Conservation (phyloP, 768 basidiomycete genomes). For the Tylopilus plumbeoviolaceoides region DNA sequence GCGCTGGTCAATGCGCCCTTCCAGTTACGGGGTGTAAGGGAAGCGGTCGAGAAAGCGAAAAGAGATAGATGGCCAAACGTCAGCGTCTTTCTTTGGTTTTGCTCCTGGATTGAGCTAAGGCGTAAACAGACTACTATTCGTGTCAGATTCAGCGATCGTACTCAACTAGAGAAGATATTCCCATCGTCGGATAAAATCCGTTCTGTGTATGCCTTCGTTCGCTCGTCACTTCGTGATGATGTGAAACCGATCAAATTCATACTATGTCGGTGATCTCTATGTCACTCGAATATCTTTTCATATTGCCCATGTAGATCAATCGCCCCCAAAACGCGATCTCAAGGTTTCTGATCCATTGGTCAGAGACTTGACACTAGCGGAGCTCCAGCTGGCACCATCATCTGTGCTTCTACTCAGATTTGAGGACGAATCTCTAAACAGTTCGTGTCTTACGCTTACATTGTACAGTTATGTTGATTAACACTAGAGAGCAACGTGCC, state of each 20-base stretch:
- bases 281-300: neutral
- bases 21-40: constrained; percentile 58
- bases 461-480: neutral
- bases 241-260: constrained; percentile 78
- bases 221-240: constrained; percentile 65
- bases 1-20: constrained; percentile 69
- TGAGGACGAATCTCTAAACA: constrained; percentile 65
- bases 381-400: constrained; percentile 76
- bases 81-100: neutral
- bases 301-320: constrained; percentile 53
- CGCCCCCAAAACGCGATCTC: constrained; percentile 77
- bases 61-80: constrained; percentile 73
- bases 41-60: constrained; percentile 57
- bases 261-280: constrained; percentile 57
- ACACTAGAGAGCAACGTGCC: constrained; percentile 47
- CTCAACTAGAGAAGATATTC: constrained; percentile 75
- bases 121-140: constrained; percentile 69
- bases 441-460: constrained; percentile 32
- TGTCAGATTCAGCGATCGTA: constrained; percentile 76
- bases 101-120: constrained; percentile 10
- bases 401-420: constrained; percentile 76
- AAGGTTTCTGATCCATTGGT: constrained; percentile 76
- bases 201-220: constrained; percentile 82
- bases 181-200: constrained; percentile 76
- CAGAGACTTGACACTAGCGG: constrained; percentile 59